Evolutionary conservation across 164 flowering plant species (phyloP), one percentile per base, ranked within the genome.

Genomic region (Litsea cubeba): DNA sequence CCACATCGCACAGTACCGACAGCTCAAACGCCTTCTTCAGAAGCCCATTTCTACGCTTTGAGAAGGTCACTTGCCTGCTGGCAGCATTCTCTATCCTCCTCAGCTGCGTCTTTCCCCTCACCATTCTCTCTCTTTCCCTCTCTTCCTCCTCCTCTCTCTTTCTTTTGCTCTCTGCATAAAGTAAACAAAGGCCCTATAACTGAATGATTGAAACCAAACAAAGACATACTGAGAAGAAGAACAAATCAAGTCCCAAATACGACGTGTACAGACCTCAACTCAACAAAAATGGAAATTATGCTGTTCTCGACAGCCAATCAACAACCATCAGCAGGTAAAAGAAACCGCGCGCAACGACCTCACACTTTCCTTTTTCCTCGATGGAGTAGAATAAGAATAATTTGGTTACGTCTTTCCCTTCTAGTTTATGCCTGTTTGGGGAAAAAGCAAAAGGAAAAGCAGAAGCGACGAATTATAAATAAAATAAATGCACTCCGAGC

Each of bases 11-110:
- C 12, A 71, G 72, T 5, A 71, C 72, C 3, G 63, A 71, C 26
- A 71, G 72, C 72, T 71, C 72, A 57, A 71, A 71, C 0, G 72
- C 72, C 63, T 71, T 71, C 62, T 71, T 71, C 63, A 71, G 40
- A 20, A 71, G 22, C 3, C 72, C 72, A 20, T 51, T 71, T 24
- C 72, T 24, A 12, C 72, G 58, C 62, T 71, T 71, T 4, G 72
- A 23, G 35, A 71, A 71, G 20, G 72, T 54, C 23, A 71, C 72
- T 28, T 71, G 72, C 64, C 72, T 51, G 22, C 72, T 71, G 26
- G 63, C 54, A 12, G 63, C 20, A 22, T 71, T 71, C 72, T 71
- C 72, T 24, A 71, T 51, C 35, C 40, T 51, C 72, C 23, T 71
- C 72, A 71, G 51, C 28, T 71, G 72, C n/a, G 63, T 71, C 35